These are phyloP conservation scores for Naganishia vaughanmartiniae DNA, from an alignment of 768 basidiomycete species.

Conservation along the genomic window DNA sequence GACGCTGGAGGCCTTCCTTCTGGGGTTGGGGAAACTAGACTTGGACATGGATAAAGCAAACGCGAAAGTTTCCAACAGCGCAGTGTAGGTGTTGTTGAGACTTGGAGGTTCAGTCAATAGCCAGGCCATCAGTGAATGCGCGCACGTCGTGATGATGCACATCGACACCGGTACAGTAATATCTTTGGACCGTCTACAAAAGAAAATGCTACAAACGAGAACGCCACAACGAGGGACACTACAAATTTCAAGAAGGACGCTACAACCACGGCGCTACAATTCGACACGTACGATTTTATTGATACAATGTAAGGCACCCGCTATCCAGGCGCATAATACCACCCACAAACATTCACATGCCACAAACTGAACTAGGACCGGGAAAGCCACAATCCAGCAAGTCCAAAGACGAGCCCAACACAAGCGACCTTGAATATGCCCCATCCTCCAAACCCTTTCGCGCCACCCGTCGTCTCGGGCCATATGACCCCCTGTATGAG, in stretches of 20 bases:
- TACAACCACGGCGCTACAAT: not conserved
- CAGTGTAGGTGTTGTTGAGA: not conserved
- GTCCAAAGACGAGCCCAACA: slow-evolving; percentile 5
- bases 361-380: not conserved
- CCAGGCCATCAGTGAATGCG: too few relatives aligned
- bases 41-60: not conserved
- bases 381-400: not conserved
- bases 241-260: not conserved
- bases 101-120: too few relatives aligned
- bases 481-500: not conserved
- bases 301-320: not conserved
- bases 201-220: too few relatives aligned
- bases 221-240: not conserved
- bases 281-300: not conserved
- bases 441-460: not conserved
- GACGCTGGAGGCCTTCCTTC: not conserved
- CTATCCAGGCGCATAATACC: too few relatives aligned
- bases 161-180: too few relatives aligned
- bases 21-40: not conserved
- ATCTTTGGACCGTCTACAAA: too few relatives aligned
- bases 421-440: slow-evolving; percentile 12
- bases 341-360: too few relatives aligned
- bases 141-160: too few relatives aligned
- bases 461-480: not conserved
- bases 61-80: not conserved